A percentile compares a stretch with the other conserved stretches of the same genome.
Evolutionary conservation across 164 flowering plant genomes (phyloP).

Genomic region (Macadamia tetraphylla): DNA sequence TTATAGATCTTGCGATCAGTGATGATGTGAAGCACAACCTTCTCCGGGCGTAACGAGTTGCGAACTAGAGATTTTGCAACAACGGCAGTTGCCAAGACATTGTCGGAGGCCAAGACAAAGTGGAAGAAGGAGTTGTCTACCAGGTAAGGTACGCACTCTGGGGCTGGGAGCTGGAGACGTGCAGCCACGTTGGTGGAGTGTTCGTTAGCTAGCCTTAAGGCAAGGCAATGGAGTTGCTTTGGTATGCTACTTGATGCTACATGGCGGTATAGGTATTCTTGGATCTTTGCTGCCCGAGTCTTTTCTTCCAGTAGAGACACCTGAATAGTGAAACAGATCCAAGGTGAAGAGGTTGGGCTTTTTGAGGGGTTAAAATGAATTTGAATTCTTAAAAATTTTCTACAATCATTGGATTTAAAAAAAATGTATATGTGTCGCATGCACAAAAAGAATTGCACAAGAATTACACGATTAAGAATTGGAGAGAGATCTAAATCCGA

Average conservation of each 20-base stretch:
- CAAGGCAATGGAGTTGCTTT: slow-evolving; percentile 87
- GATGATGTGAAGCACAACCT: slow-evolving; percentile 74
- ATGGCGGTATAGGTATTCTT: slow-evolving; percentile 87
- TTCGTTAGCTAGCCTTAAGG: slow-evolving; percentile 73
- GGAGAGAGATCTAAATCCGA: too few species aligned
- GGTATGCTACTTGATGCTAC: slow-evolving; percentile 99
- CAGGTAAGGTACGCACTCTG: slow-evolving; percentile 74
- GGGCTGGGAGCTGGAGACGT: slow-evolving; percentile 77
- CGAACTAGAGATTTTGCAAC: slow-evolving; percentile 73
- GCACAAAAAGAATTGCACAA: too few species aligned
- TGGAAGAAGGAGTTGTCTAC: slow-evolving; percentile 85
- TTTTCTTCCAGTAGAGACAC: slow-evolving; percentile 70
- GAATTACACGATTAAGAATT: too few species aligned
- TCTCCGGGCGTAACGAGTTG: slow-evolving; percentile 57
- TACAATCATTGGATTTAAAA: too few species aligned
- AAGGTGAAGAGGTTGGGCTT: too few species aligned
- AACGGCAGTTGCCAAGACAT: slow-evolving; percentile 82
- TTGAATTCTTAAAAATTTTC: too few species aligned
- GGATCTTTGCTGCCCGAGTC: slow-evolving; percentile 80
- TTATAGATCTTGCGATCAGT: slow-evolving; percentile 83
- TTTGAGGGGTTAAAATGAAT: too few species aligned
- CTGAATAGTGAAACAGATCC: slow-evolving; percentile 27
- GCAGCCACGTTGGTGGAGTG: slow-evolving; percentile 83
- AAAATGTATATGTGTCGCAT: too few species aligned
- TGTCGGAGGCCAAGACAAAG: slow-evolving; percentile 91